Conservation (phyloP, 2,329 filamentous ascomycete genomes). For the Anisogramma anomala region DNA sequence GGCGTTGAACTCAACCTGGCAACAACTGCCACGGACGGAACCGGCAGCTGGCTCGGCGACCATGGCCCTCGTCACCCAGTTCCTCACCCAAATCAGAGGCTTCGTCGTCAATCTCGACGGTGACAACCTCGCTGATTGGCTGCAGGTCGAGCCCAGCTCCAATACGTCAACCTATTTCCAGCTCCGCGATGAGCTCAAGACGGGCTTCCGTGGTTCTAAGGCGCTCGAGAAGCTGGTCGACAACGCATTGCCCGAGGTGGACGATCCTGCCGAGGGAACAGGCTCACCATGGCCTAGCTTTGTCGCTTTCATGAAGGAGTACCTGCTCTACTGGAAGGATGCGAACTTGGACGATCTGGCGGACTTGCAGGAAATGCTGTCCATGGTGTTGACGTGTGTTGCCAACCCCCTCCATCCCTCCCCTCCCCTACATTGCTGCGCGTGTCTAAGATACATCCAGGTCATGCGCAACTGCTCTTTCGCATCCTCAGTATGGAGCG, state of each 20-base stretch:
- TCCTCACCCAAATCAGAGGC: constrained; percentile 51
- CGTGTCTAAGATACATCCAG: constrained; percentile 29
- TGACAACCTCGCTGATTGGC: constrained; percentile 52
- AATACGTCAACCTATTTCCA: constrained; percentile 47
- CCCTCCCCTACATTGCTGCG: neutral
- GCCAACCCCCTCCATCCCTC: neutral
- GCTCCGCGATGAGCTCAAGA: constrained; percentile 56
- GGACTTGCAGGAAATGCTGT: constrained; percentile 63
- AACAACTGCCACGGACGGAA: neutral
- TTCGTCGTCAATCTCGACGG: constrained; percentile 55
- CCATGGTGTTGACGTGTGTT: constrained; percentile 60
- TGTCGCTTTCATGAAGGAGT: constrained; percentile 67
- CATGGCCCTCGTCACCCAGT: constrained; percentile 57
- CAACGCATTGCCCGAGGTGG: constrained; percentile 50
- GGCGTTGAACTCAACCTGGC: too few relatives aligned
- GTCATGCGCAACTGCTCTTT: constrained; percentile 71
- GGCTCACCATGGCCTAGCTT: constrained; percentile 66
- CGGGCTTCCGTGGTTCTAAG: constrained; percentile 31
- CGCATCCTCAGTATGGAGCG: constrained; percentile 66
- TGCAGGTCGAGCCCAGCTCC: constrained; percentile 63
- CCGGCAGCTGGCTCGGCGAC: constrained; percentile 8
- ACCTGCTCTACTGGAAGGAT: constrained; percentile 70
- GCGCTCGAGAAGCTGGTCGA: constrained; percentile 54
- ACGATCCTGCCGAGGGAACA: constrained; percentile 51
- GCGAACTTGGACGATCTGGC: constrained; percentile 66